phyloP scores from a whole-genome alignment of 495 filamentous ascomycete species.

The Penicillium cosmopolitanum region DNA sequence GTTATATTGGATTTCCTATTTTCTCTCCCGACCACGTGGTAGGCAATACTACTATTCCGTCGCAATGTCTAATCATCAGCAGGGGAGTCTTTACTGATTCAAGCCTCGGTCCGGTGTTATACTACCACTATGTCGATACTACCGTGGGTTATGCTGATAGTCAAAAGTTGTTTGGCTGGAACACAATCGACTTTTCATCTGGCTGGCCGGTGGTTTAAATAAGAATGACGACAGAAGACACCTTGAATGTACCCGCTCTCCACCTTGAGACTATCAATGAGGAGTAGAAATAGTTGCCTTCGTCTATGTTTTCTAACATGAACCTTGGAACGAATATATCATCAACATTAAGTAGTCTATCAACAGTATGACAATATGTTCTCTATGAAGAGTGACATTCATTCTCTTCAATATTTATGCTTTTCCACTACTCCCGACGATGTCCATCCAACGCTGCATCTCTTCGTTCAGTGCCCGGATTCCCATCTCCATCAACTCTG shows the following conservation, averaged over 20 bases:
- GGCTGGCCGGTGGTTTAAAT: slow-evolving; percentile 66
- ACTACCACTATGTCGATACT: slow-evolving; percentile 74
- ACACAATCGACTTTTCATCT: slow-evolving; percentile 62
- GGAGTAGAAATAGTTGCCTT: too few species aligned
- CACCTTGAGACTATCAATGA: too few species aligned
- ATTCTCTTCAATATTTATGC: slow-evolving; percentile 29
- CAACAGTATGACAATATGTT: too few species aligned
- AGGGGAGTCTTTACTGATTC: slow-evolving; percentile 56
- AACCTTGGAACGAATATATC: too few species aligned
- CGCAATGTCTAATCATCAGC: slow-evolving; percentile 13
- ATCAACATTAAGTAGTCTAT: too few species aligned
- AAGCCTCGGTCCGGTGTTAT: slow-evolving; percentile 57
- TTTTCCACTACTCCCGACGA: slow-evolving; percentile 65
- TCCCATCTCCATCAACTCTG: slow-evolving; percentile 65
- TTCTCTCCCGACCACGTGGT: too few species aligned
- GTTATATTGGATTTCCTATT: slow-evolving; percentile 10
- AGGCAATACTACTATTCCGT: background rate
- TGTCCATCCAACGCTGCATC: slow-evolving; percentile 69
- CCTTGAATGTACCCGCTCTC: too few species aligned
- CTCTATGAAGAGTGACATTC: too few species aligned
- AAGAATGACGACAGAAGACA: too few species aligned
- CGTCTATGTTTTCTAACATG: too few species aligned
- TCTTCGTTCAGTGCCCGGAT: slow-evolving; percentile 63
- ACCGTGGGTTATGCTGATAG: slow-evolving; percentile 65
- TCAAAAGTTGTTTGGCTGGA: slow-evolving; percentile 71